Conservation (phyloP, 2,329 filamentous ascomycete genomes). For the Ophiocordyceps camponoti-floridani region DNA sequence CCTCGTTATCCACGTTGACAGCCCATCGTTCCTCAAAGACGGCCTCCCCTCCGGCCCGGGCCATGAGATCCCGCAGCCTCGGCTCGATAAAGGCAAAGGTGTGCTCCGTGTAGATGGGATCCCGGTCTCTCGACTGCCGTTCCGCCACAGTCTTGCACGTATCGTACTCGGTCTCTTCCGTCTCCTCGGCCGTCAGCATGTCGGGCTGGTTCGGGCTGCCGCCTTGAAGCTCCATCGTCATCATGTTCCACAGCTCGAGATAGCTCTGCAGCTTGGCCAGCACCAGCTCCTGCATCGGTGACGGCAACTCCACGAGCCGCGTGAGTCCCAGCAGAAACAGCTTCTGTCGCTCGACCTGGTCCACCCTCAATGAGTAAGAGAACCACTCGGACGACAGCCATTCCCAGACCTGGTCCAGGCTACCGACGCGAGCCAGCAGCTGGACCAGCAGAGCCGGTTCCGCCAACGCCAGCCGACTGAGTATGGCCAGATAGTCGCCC, state of each 20-base stretch:
- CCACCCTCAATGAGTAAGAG: conserved; percentile 48
- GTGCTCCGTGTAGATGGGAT: conserved; percentile 51
- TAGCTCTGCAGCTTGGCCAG: conserved; percentile 51
- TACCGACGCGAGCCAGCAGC: conserved; percentile 28
- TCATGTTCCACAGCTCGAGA: conserved; percentile 57
- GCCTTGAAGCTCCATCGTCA: conserved; percentile 48
- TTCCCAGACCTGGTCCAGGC: conserved; percentile 32
- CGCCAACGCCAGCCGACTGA: conserved; percentile 60
- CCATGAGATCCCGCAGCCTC: conserved; percentile 40
- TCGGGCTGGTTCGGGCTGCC: conserved; percentile 34
- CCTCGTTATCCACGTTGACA: conserved; percentile 57
- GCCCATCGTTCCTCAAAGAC: conserved; percentile 51
- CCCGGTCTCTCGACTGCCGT: conserved; percentile 33
- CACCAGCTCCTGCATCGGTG: conserved; percentile 37
- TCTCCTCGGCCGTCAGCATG: conserved; percentile 27
- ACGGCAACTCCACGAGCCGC: conserved; percentile 46
- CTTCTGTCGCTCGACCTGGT: conserved; percentile 47
- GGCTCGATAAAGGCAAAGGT: conserved; percentile 46
- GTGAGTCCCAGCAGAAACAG: conserved; percentile 57
- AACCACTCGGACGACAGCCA: conserved; percentile 52
- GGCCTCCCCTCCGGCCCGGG: conserved; percentile 42
- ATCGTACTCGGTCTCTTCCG: conserved; percentile 31
- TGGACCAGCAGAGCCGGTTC: conserved; percentile 51
- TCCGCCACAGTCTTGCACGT: conserved; percentile 36
- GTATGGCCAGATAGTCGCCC: conserved; percentile 69